Evolutionary conservation across 176 grass and related monocot genomes (phyloP).

Genomic region (Dendrocalamus sinicus): DNA sequence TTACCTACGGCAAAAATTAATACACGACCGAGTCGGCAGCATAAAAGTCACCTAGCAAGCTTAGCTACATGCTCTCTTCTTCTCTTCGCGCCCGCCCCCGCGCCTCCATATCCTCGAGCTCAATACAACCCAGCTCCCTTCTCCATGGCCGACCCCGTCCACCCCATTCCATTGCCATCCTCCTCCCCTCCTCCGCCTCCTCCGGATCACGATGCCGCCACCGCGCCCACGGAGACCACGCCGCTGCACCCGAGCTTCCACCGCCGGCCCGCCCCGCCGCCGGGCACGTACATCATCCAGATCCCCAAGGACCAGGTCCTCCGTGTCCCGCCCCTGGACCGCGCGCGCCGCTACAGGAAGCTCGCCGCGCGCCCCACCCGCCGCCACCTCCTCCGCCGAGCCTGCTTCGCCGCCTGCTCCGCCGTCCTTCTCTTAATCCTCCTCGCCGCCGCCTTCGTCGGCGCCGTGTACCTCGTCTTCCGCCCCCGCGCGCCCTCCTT

Average conservation of each 20-base stretch:
- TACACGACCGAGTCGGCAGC: no score
- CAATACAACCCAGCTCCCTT: no score
- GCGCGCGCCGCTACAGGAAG: conserved; percentile 54
- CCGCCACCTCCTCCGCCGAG: conserved; percentile 41
- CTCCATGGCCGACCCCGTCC: conserved; percentile 57
- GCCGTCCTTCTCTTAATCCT: conserved; percentile 27
- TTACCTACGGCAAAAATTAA: no score
- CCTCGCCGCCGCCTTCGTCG: conserved; percentile 37
- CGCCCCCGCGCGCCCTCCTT: conserved; percentile 71
- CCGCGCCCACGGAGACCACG: neutral
- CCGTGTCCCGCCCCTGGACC: conserved; percentile 65
- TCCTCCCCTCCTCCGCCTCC: neutral
- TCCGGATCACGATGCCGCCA: neutral
- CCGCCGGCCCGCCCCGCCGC: neutral
- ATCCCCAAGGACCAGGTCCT: conserved; percentile 85
- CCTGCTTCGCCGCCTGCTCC: conserved; percentile 37
- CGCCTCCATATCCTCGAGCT: neutral
- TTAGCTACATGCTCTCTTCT: no score
- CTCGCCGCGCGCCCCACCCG: conserved; percentile 52
- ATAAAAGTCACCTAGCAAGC: no score
- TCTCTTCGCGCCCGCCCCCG: no score
- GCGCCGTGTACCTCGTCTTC: conserved; percentile 57
- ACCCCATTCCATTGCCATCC: neutral
- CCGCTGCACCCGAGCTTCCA: conserved; percentile 43
- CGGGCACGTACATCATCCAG: conserved; percentile 71